phyloP scores from a whole-genome alignment of 2,329 filamentous ascomycete genomes.

The Orbilia javanica region DNA sequence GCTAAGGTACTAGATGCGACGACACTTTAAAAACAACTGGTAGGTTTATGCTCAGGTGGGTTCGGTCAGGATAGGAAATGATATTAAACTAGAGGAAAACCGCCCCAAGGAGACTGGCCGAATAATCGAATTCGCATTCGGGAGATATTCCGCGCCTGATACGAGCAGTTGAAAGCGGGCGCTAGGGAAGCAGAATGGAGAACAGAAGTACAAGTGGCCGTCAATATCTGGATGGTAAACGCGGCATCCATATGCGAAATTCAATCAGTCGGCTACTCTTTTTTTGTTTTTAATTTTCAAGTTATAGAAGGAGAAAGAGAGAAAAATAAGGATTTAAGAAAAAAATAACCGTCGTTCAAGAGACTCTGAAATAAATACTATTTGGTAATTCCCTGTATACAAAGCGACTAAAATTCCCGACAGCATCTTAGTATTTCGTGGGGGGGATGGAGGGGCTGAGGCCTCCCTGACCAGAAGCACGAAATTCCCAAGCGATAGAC shows the following conservation, averaged over 20 bases:
- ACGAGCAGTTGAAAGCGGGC: conserved; percentile 10
- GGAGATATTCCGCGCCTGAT: conserved; percentile 6
- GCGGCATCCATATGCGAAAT: conserved; percentile 20
- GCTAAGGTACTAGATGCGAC: background rate
- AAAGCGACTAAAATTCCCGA: background rate
- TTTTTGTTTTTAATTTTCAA: no score
- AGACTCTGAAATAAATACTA: background rate
- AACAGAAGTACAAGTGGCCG: background rate
- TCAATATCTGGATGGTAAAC: conserved; percentile 14
- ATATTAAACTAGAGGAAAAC: background rate
- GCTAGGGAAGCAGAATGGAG: background rate
- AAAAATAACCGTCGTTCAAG: background rate
- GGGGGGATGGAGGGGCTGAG: background rate
- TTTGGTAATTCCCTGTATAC: conserved; percentile 3
- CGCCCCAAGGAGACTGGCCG: conserved; percentile 5
- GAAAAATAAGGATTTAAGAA: background rate
- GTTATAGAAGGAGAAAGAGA: background rate
- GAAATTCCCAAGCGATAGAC: background rate
- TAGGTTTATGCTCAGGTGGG: background rate
- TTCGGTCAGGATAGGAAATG: conserved; percentile 7
- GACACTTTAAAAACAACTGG: background rate
- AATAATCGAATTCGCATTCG: conserved; percentile 12
- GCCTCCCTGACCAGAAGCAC: background rate
- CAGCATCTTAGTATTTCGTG: background rate
- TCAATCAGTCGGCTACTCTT: no score